Evolutionary conservation across 1,284 basidiomycete genomes (phyloP), one percentile per base, ranked within the genome.

Genomic region (Leccinum variabile): DNA sequence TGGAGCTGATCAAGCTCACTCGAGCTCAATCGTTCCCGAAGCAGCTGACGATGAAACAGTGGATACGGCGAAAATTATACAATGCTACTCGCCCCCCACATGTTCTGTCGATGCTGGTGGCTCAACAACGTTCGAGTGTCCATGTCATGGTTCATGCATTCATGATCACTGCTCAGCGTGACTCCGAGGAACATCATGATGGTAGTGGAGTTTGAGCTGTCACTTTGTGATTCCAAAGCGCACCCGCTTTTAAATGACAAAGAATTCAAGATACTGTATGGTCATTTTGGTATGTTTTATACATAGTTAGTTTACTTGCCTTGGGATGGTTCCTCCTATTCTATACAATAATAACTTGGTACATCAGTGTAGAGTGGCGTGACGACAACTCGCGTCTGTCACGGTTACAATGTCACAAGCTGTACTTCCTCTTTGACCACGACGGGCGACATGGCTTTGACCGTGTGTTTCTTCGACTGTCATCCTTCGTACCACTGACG

Each of bases 311-410:
- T 28, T 28, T 28, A 28, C 35, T 37, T 37, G 14, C 35, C 35
- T 37, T 37, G 35, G 35, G 35, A 37, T 37, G 6, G 35, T 37
- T 37, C 35, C 6, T 14, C 35, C 35, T 37, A 22, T 22, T 37
- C 35, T 37, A 37, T 22, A 22, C 18, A 22, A 22, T 22, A 22
- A 22, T 22, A 22, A 22, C 18, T 22, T 22, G 18, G 18, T 22
- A 22, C 18, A 22, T 22, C 18, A 22, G 18, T 22, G 18, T 22
- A 22, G 18, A 25, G 13, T 13, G 8, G 25, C 25, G 32, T 10
- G 69, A 50, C 68, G 59, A 71, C 66, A 39, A 46, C 46, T 56
- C 70, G 66, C 62, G 60, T 39, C 37, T 56, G 71, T 71, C 71
- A 73, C 65, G 22, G 46, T 64, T 50, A 66, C 60, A 16, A 4